A percentile compares a stretch with the other conserved stretches of the same genome.
These are phyloP conservation scores for Solidago caesia DNA, from an alignment of 129 eudicot genomes.

Conservation along the genomic window DNA sequence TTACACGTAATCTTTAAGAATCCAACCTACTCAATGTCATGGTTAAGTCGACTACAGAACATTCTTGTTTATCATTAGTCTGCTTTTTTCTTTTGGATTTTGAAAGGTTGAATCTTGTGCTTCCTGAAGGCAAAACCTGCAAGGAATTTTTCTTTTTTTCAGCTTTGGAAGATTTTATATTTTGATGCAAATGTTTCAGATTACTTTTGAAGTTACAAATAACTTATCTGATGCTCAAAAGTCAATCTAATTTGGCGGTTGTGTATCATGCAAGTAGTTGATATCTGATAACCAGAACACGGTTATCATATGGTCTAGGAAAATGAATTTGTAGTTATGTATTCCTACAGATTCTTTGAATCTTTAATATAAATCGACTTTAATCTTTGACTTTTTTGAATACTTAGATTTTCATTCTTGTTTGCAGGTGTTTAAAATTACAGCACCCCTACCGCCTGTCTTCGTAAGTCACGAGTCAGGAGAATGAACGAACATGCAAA, in stretches of 20 bases:
- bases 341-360: neutral
- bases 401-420: neutral
- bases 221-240: neutral
- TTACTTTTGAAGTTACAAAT: neutral
- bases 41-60: too few species aligned
- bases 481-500: constrained; percentile 15
- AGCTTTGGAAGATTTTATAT: too few species aligned
- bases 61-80: too few species aligned
- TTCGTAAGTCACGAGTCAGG: constrained; percentile 18
- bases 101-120: neutral
- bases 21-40: too few species aligned
- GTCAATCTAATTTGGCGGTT: neutral
- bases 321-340: neutral
- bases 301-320: neutral
- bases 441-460: constrained; percentile 29
- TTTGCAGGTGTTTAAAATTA: constrained; percentile 31
- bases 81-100: too few species aligned
- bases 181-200: neutral
- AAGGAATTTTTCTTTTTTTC: neutral
- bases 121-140: neutral
- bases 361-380: neutral
- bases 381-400: neutral
- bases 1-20: too few species aligned
- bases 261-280: neutral
- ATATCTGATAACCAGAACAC: neutral